Base-by-base conservation (phyloP, 208 protist species). In the Herpetomonas samuelpessoai region DNA sequence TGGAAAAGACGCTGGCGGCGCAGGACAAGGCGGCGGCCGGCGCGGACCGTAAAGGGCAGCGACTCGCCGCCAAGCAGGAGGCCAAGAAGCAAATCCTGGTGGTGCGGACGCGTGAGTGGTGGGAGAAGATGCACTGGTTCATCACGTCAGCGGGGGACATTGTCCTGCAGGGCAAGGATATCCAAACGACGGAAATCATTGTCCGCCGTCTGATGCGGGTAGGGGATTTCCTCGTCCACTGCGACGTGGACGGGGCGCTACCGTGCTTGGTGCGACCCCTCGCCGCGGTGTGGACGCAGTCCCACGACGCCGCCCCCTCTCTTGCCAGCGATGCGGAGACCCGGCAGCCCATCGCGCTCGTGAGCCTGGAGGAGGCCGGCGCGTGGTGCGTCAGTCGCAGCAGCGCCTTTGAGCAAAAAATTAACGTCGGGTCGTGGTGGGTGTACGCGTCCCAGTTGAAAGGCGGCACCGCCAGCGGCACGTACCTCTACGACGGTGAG, bases 81-180 rank as follows among this genome's bases (percentile, higher is more conserved):
- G 74, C 75, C 9, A 93, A 84, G 51, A 81, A 92, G 29, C 65
- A 71, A 22, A 96, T 99, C 57, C 62, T 83, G 19, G 72, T 81
- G 31, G 79, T 96, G 58, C 82, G 98, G 25, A 88, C 89, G 65
- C 64, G 83, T 6, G 83, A 82, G 35, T 99, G 98, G 98, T 99
- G 98, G 88, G 98, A 99, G 55, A 99, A 99, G 74, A 98, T 99
- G 51, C 57, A 86, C 39, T 99, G 97, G 97, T 99, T 99, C 68
- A 91, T 98, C 62, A 96, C 93, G 0, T 89, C 82, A 7, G 91
- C 97, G 30, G 98, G 97, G 31, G 98, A 98, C 58, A 63, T 99
- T 4, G 96, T 98, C n/a, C 62, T 99, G 2, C 77, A 79, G 14
- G 97, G 97, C 22, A 83, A 91, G 49, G 98, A 99, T 65, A 70